Conservation (phyloP, 2,329 filamentous ascomycete genomes). For the Pseudogymnoascus sp. region DNA sequence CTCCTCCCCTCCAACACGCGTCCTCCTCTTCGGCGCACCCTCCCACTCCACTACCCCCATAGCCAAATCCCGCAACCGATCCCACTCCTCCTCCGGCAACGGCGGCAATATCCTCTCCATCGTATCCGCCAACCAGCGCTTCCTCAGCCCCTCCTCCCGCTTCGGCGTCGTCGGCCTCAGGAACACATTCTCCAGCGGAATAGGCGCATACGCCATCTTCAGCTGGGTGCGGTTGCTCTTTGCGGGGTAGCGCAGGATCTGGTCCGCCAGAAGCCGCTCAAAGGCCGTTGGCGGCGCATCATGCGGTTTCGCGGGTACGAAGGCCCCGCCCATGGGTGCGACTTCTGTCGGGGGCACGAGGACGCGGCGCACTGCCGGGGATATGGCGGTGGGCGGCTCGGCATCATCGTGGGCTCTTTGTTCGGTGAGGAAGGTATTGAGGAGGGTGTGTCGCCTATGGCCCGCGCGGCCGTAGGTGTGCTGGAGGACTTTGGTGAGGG, state of each 20-base stretch:
- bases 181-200: slow-evolving; percentile 43
- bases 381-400: slow-evolving; percentile 2
- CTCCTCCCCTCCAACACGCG: neutral
- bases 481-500: slow-evolving; percentile 41
- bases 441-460: slow-evolving; percentile 41
- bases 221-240: slow-evolving; percentile 14
- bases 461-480: slow-evolving; percentile 47
- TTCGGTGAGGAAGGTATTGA: neutral
- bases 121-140: slow-evolving; percentile 40
- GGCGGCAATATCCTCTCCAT: slow-evolving; percentile 46
- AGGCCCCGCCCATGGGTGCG: neutral
- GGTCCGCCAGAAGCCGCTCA: slow-evolving; percentile 35
- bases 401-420: neutral
- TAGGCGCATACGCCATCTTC: slow-evolving; percentile 23
- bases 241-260: slow-evolving; percentile 19
- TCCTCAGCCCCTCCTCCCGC: slow-evolving; percentile 36
- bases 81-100: slow-evolving; percentile 46
- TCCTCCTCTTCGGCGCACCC: neutral
- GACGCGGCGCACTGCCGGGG: slow-evolving; percentile 37
- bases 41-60: slow-evolving; percentile 23
- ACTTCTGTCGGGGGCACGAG: slow-evolving; percentile 33
- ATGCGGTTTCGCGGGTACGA: slow-evolving; percentile 21
- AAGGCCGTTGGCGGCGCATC: slow-evolving; percentile 36
- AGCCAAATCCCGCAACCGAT: slow-evolving; percentile 42
- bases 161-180: slow-evolving; percentile 37